Base-by-base conservation (phyloP, 1,139 yeast genomes). In the Scheffersomyces parashehatae region DNA sequence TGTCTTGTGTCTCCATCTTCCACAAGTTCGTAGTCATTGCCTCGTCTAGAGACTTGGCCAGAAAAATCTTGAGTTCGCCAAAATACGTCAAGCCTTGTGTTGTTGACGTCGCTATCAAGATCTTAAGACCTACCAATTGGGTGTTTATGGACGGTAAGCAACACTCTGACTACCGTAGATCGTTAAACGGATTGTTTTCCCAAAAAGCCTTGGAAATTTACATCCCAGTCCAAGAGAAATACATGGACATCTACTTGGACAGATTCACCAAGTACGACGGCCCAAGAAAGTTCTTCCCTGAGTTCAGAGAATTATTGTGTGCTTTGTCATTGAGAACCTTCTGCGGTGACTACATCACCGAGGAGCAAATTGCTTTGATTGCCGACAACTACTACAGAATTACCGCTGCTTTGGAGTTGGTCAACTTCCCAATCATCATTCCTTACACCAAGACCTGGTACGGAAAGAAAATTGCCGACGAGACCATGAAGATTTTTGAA, bases 401-500 rank as follows among this genome's bases (percentile, higher is more conserved):
- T 55, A 93, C 99, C 28, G 96, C 95, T 49, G 99, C 99, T 36
- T 77, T 93, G 62, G 99, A 93, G 70, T 80, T 93, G 57, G 99
- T 93, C 52, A 93, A 93, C 73, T 93, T 93, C 82, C 99, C 99
- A 52, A 88, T 93, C 57, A 91, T 93, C 50, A 67, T 93, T 46
- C 99, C 99, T 29, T 93, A 79, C 75, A 90, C 99, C 51, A 93
- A 90, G 73, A 86, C 98, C 36, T 93, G 99, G 99, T 89, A 91
- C 68, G 99, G 99, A 54, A 86, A 88, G 73, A 82, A 79, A 63
- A 86, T 91, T 58, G 96, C 97, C 45, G 96, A 93, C 65, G 81
- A 85, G 73, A 89, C 97, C 32, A 91, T 93, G 97, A 83, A 82
- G 60, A 84, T 88, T 58, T 90, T 93, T 57, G 97, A 84, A 60